A percentile compares a stretch with the other conserved stretches of the same genome.
phyloP scores from a whole-genome alignment of 2,329 filamentous ascomycete genomes.

The Colletotrichum brevisporum region DNA sequence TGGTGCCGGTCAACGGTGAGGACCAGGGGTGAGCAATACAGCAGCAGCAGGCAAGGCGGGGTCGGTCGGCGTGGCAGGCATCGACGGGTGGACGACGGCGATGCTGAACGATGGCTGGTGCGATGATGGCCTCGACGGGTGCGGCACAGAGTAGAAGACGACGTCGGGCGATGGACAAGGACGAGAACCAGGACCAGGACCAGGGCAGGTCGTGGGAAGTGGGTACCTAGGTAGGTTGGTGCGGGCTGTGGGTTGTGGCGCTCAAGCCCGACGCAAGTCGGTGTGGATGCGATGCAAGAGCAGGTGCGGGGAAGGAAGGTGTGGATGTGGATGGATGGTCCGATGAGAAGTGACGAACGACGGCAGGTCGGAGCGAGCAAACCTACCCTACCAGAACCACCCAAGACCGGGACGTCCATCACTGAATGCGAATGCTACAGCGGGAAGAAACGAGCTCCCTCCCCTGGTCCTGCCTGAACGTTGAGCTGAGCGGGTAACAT shows the following conservation, averaged over 20 bases:
- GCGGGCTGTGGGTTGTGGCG: conserved; percentile 16
- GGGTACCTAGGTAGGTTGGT: not conserved
- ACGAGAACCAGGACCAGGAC: too few relatives aligned
- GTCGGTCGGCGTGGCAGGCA: conserved; percentile 25
- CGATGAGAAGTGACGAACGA: conserved; percentile 17
- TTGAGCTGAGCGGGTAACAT: not conserved
- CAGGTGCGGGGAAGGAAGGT: conserved; percentile 16
- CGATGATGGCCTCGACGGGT: conserved; percentile 27
- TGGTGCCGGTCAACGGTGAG: not conserved
- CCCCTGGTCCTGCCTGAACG: not conserved
- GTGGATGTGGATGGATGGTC: conserved; percentile 17
- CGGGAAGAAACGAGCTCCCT: not conserved
- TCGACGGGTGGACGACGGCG: conserved; percentile 2
- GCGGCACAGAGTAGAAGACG: conserved; percentile 14
- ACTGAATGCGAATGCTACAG: conserved; percentile 1
- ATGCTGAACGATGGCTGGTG: conserved; percentile 9
- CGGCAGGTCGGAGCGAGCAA: not conserved
- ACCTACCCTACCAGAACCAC: not conserved
- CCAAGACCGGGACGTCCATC: not conserved
- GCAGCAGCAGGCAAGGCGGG: conserved; percentile 9
- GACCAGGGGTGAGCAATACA: not conserved
- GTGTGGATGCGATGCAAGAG: conserved; percentile 8
- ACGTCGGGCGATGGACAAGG: not conserved
- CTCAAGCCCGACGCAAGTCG: conserved; percentile 10
- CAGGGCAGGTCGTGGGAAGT: not conserved